phyloP scores from a whole-genome alignment of 2,329 filamentous ascomycete genomes.

The Sporothrix luriei region DNA sequence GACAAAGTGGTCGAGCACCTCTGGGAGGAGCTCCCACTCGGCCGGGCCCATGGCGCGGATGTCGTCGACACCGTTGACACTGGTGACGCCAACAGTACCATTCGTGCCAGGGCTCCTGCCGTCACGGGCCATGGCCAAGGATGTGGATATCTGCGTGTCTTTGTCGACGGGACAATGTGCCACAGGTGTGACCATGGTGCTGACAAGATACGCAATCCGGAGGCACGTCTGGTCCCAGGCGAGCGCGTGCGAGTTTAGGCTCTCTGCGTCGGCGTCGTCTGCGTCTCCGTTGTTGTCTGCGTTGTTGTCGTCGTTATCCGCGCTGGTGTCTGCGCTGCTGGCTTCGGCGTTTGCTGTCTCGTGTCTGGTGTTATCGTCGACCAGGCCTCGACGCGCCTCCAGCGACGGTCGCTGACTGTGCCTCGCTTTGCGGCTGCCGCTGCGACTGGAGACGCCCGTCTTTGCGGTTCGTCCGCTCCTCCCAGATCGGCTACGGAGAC shows the following conservation, averaged over 20 bases:
- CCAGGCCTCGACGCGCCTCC: not conserved
- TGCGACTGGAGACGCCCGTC: not conserved
- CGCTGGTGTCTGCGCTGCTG: not conserved
- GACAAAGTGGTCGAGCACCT: conserved; percentile 19
- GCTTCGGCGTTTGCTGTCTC: not conserved
- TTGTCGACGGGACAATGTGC: not conserved
- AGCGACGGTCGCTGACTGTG: conserved; percentile 16
- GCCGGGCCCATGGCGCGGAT: not conserved
- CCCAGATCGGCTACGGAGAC: conserved; percentile 18
- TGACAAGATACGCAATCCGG: conserved; percentile 37
- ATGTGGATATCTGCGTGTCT: not conserved
- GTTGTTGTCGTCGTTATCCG: not conserved
- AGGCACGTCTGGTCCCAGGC: conserved; percentile 41
- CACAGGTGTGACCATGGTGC: conserved; percentile 35
- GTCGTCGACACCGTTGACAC: not conserved
- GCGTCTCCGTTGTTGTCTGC: not conserved
- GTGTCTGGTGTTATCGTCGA: not conserved
- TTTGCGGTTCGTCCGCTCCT: not conserved
- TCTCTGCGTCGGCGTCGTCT: conserved; percentile 22
- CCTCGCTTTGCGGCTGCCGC: conserved; percentile 18
- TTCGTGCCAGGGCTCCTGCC: not conserved
- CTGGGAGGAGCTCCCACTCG: conserved; percentile 25
- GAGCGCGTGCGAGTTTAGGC: conserved; percentile 34
- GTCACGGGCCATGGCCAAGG: not conserved
- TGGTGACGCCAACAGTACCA: not conserved